These are phyloP conservation scores for Heracleum sosnowskyi DNA, from an alignment of 129 eudicot species.

Conservation along the genomic window DNA sequence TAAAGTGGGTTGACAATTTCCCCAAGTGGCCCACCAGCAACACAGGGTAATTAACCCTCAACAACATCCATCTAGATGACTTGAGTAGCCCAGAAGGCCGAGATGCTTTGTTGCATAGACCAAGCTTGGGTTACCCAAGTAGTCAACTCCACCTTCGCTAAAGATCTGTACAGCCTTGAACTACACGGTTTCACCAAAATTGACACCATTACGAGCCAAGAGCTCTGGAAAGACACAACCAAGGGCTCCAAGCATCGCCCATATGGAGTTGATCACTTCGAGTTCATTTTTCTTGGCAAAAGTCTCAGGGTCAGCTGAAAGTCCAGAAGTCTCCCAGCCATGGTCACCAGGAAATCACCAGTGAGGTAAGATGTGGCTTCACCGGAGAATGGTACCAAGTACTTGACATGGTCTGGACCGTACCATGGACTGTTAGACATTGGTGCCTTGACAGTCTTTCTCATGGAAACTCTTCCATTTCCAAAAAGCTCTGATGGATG, in stretches of 20 bases:
- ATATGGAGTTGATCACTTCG: neutral
- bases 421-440: neutral
- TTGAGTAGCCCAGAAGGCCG: neutral
- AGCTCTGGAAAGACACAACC: neutral
- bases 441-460: slow-evolving; percentile 1
- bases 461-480: slow-evolving; percentile 1
- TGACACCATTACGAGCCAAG: neutral
- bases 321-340: slow-evolving; percentile 2
- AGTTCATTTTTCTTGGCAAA: neutral
- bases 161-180: neutral
- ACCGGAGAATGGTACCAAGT: neutral
- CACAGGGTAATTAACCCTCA: neutral
- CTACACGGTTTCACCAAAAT: neutral
- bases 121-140: slow-evolving; percentile 5
- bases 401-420: slow-evolving; percentile 2
- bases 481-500: neutral
- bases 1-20: slow-evolving; percentile 1
- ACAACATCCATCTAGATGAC: neutral
- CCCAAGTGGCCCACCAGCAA: slow-evolving; percentile 2
- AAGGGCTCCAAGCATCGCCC: slow-evolving; percentile 4
- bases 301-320: slow-evolving; percentile 1
- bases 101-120: neutral
- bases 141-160: slow-evolving; percentile 1
- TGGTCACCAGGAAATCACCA: slow-evolving; percentile 7
- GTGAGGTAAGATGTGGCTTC: slow-evolving; percentile 3